Percentiles rank a stretch among this genome's conserved stretches.
Evolutionary conservation across 2,329 filamentous ascomycete species (phyloP).

Genomic region (Amauroascus niger): DNA sequence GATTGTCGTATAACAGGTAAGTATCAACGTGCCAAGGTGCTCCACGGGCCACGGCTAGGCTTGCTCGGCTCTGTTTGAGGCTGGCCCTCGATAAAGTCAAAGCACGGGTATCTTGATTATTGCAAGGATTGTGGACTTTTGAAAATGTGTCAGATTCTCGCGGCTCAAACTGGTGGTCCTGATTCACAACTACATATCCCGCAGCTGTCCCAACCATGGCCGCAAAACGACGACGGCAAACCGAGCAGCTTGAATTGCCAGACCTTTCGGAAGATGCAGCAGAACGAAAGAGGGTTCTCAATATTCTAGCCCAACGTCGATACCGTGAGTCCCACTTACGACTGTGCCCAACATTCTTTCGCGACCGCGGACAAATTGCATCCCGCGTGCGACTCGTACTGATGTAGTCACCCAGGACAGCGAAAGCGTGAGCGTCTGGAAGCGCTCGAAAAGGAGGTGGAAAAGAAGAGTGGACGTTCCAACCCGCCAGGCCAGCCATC

Average conservation of each 20-base stretch:
- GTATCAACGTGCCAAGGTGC: no score
- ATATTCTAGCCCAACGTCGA: conserved; percentile 46
- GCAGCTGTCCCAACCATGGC: background rate
- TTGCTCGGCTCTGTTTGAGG: no score
- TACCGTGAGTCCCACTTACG: conserved; percentile 38
- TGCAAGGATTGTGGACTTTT: no score
- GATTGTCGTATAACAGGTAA: no score
- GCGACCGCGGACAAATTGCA: background rate
- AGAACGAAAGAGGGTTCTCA: conserved; percentile 46
- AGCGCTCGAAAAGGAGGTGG: conserved; percentile 20
- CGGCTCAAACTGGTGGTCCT: background rate
- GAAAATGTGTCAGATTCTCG: background rate
- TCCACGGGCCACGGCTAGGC: no score
- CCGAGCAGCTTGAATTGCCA: conserved; percentile 34
- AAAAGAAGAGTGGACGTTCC: background rate
- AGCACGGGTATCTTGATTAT: no score
- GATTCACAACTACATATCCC: no score
- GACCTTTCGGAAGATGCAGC: conserved; percentile 43
- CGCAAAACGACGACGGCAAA: conserved; percentile 17
- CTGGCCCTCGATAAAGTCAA: no score
- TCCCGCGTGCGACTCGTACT: background rate
- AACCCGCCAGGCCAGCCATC: background rate
- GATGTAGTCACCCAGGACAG: conserved; percentile 14
- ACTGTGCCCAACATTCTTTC: background rate
- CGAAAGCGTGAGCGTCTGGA: conserved; percentile 24